Base-by-base conservation (phyloP, 495 filamentous ascomycete species). In the Podospora conica region DNA sequence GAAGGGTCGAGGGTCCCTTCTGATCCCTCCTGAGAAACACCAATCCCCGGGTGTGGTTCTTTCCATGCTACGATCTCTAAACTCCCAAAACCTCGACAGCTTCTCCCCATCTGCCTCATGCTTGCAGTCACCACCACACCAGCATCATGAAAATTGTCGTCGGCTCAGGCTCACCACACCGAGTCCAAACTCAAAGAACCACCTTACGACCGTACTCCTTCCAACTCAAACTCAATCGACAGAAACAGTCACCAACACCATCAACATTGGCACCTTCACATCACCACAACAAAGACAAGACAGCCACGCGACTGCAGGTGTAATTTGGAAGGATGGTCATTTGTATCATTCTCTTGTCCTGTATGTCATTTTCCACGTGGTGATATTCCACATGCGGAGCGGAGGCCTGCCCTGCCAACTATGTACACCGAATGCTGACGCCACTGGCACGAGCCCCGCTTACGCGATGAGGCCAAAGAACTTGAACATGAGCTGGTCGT, bases 381-480 rank as follows among this genome's bases (percentile, higher is more conserved):
- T 48, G 18, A 48, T 48, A 48, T 48, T 48, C 40, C 40, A 48
- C 40, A 48, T 48, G 18, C 18, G 40, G 40, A n/a, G 40, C 40
- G 40, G n/a, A 48, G 40, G 40, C 40, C 40, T 48, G 40, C 40
- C 40, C 40, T 48, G 40, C 40, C 40, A n/a, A 48, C 40, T 48
- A 48, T 48, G 40, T 48, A 48, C 40, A 48, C 40, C 18, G 40
- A 48, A 48, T 48, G 40, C 40, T 33, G 29, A 33, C 29, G 29
- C 10, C 40, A 5, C 40, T 27, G 25, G 3, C 2, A 27, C 25
- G 6, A 27, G 25, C 25, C 28, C 6, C 9, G 28, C 6, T 53
- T 85, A 80, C 5, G 76, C 73, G 1, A 72, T 66, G 24, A 79
- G 12, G 2, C 76, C 74, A 60, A 79, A 79, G 65, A 76, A 79